Conservation (phyloP, 1,284 basidiomycete species). For the Tetrapyrgos nigripes region DNA sequence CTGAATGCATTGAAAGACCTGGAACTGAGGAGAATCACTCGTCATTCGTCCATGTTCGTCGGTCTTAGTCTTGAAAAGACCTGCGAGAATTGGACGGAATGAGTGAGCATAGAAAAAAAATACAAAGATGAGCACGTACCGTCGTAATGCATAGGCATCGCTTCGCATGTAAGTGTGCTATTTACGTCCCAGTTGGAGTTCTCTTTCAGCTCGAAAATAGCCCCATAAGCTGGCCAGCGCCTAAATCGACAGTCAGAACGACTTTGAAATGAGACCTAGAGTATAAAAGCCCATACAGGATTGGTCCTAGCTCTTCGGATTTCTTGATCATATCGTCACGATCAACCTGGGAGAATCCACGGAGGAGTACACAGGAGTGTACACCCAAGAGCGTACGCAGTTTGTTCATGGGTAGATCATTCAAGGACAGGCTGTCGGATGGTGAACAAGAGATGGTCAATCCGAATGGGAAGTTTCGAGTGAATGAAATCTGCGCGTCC, state of each 20-base stretch:
- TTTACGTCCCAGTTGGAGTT: neutral
- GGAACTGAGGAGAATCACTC: neutral
- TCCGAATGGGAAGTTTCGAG: neutral
- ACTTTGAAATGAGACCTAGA: neutral
- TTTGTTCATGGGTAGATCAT: constrained; percentile 1
- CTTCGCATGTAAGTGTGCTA: neutral
- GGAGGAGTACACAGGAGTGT: neutral
- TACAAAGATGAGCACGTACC: neutral
- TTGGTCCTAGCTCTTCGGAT: neutral
- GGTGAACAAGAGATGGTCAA: neutral
- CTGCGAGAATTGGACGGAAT: neutral
- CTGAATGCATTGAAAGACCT: constrained; percentile 1
- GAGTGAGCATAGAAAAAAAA: neutral
- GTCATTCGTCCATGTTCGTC: neutral
- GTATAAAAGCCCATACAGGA: neutral
- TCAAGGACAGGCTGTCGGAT: neutral
- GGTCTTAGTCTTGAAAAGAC: constrained; percentile 2
- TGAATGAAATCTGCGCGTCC: neutral
- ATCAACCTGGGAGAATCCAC: neutral
- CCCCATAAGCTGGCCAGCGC: neutral
- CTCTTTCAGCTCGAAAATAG: constrained; percentile 1
- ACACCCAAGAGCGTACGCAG: neutral
- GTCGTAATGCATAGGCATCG: constrained; percentile 3
- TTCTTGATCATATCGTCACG: constrained; percentile 2
- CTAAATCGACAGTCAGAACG: neutral